Evolutionary conservation across 495 filamentous ascomycete genomes (phyloP).

Genomic region (Lineolata rhizophorae): DNA sequence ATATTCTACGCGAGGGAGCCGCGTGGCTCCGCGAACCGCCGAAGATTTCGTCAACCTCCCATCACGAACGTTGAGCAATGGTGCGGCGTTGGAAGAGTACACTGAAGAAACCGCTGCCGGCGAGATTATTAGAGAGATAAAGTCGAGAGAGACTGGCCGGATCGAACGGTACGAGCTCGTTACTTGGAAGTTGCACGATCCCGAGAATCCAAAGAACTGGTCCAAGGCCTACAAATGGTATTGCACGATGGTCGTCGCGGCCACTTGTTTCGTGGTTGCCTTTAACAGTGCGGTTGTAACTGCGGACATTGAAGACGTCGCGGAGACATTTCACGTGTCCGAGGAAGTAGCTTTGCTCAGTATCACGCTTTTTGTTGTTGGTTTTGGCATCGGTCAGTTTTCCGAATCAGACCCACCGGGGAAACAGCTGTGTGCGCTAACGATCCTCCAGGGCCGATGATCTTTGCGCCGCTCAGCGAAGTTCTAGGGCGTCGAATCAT

Average conservation of each 20-base stretch:
- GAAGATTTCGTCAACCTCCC: slow-evolving; percentile 33
- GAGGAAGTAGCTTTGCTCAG: slow-evolving; percentile 42
- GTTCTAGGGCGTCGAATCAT: slow-evolving; percentile 45
- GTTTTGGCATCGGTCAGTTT: slow-evolving; percentile 47
- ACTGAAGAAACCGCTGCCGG: slow-evolving; percentile 34
- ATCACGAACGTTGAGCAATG: slow-evolving; percentile 33
- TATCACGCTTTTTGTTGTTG: slow-evolving; percentile 53
- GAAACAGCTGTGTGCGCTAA: no score
- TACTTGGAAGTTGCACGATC: slow-evolving; percentile 42
- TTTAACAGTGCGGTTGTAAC: slow-evolving; percentile 45
- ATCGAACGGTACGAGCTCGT: slow-evolving; percentile 47
- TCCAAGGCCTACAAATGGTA: slow-evolving; percentile 41
- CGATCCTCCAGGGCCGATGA: slow-evolving; percentile 36
- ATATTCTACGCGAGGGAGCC: no score
- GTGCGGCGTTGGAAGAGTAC: slow-evolving; percentile 43
- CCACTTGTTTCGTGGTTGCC: slow-evolving; percentile 43
- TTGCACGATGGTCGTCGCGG: slow-evolving; percentile 41
- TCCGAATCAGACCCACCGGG: slow-evolving; percentile 2
- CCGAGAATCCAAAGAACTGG: slow-evolving; percentile 50
- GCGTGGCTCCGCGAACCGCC: no score
- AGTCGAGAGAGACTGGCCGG: slow-evolving; percentile 28
- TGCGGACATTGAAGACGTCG: slow-evolving; percentile 37
- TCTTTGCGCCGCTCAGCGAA: slow-evolving; percentile 58
- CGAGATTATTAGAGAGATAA: slow-evolving; percentile 32
- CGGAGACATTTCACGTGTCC: slow-evolving; percentile 36